Evolutionary conservation across 2,329 filamentous ascomycete genomes (phyloP).

Genomic region (Periconia sp.): DNA sequence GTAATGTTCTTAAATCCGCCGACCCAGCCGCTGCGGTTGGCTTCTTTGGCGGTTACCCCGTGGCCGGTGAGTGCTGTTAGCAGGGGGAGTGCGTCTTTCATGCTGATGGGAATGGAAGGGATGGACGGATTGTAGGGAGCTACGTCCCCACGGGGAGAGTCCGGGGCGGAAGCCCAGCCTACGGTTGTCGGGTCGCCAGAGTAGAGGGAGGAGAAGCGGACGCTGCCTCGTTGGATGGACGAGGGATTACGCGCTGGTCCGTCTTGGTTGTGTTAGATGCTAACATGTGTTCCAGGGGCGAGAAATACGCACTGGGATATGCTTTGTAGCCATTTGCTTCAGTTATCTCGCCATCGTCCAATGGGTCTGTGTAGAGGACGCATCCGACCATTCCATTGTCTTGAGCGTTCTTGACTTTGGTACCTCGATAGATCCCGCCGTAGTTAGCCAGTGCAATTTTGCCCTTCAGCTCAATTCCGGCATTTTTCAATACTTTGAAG

Average conservation of each 20-base stretch:
- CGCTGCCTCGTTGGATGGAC: constrained; percentile 44
- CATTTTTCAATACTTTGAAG: constrained; percentile 40
- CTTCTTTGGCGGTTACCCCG: constrained; percentile 30
- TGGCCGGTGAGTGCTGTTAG: constrained; percentile 36
- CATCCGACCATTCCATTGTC: constrained; percentile 43
- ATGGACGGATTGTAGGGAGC: constrained; percentile 33
- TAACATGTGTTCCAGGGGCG: not conserved
- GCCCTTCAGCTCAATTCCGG: constrained; percentile 44
- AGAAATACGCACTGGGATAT: constrained; percentile 28
- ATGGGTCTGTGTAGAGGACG: constrained; percentile 44
- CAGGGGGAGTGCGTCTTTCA: constrained; percentile 33
- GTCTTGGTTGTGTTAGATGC: constrained; percentile 22
- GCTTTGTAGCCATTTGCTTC: constrained; percentile 43
- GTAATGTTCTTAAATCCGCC: constrained; percentile 33
- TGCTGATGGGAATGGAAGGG: constrained; percentile 34
- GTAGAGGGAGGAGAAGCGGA: constrained; percentile 62
- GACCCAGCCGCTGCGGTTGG: constrained; percentile 37
- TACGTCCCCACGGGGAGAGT: constrained; percentile 28
- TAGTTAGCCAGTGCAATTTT: constrained; percentile 47
- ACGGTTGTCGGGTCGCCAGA: constrained; percentile 27
- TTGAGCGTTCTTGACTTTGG: constrained; percentile 48
- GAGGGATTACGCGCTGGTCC: constrained; percentile 46
- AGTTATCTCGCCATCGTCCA: constrained; percentile 44
- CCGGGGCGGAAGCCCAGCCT: constrained; percentile 35
- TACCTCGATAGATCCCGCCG: constrained; percentile 43